Percentiles rank a stretch among this genome's conserved stretches.
phyloP scores from a whole-genome alignment of 306 rosid species.

The Senna siamea region DNA sequence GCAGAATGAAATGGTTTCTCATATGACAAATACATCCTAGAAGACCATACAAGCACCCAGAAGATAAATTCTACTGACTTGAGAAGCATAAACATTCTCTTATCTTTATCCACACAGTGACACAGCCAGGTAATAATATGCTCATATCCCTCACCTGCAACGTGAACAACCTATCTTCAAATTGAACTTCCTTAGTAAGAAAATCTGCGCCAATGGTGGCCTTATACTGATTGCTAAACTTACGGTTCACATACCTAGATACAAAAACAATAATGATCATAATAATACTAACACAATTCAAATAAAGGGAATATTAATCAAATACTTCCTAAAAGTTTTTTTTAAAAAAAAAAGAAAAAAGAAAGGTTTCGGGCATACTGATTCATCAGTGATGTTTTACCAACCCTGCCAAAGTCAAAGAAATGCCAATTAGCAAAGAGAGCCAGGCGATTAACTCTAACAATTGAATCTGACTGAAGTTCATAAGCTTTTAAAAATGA shows the following conservation, averaged over 20 bases:
- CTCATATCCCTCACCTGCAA: conserved; percentile 70
- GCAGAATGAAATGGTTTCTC: not conserved
- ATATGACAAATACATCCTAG: not conserved
- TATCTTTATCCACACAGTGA: not conserved
- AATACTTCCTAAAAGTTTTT: not conserved
- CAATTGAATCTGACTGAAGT: conserved; percentile 11
- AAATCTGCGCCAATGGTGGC: conserved; percentile 99
- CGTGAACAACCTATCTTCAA: conserved; percentile 97
- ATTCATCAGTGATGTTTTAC: conserved; percentile 97
- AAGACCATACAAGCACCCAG: not conserved
- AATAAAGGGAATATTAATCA: not conserved
- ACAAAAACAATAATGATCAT: conserved; percentile 30
- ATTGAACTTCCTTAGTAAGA: conserved; percentile 98
- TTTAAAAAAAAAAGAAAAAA: conserved; percentile 4
- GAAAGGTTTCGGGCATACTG: conserved; percentile 64
- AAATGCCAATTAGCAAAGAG: conserved; percentile 34
- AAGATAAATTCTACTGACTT: not conserved
- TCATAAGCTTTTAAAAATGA: conserved; percentile 14
- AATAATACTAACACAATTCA: conserved; percentile 10
- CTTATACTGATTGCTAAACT: conserved; percentile 98
- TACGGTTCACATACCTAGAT: conserved; percentile 93
- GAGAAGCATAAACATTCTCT: not conserved
- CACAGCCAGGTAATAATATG: conserved; percentile 4
- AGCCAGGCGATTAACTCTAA: conserved; percentile 17
- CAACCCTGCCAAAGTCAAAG: conserved; percentile 72